Conservation (phyloP, 2,329 filamentous ascomycete genomes). For the Apiospora malaysiana region DNA sequence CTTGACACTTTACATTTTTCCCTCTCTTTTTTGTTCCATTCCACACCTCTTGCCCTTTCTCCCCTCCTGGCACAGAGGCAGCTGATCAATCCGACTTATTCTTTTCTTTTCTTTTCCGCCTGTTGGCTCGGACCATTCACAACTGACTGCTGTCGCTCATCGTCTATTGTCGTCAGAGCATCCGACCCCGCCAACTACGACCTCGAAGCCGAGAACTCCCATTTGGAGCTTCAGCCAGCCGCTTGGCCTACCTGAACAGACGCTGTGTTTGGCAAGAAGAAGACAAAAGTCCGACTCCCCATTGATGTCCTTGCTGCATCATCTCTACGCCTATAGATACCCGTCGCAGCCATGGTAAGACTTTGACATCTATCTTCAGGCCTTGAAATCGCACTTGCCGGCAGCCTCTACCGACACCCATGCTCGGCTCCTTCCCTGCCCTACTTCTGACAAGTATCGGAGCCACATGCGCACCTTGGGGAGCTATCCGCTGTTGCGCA, state of each 20-base stretch:
- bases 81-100: neutral
- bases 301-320: conserved; percentile 6
- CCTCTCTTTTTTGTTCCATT: conserved; percentile 16
- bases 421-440: neutral
- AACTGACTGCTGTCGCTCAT: neutral
- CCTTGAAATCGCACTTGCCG: neutral
- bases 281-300: neutral
- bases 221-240: conserved; percentile 12
- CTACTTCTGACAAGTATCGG: neutral
- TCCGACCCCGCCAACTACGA: conserved; percentile 16
- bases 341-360: conserved; percentile 16
- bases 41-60: neutral
- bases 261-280: conserved; percentile 7
- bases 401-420: neutral
- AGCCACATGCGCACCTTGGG: neutral
- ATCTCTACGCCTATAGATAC: neutral
- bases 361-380: neutral
- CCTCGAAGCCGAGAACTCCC: conserved; percentile 5
- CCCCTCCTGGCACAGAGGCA: conserved; percentile 10
- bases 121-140: neutral
- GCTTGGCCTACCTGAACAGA: neutral
- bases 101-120: neutral
- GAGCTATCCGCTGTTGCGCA: neutral
- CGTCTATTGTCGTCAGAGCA: conserved; percentile 15
- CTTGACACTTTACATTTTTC: neutral